Evolutionary conservation across 306 rosid species (phyloP).

Genomic region (Trifolium dubium): DNA sequence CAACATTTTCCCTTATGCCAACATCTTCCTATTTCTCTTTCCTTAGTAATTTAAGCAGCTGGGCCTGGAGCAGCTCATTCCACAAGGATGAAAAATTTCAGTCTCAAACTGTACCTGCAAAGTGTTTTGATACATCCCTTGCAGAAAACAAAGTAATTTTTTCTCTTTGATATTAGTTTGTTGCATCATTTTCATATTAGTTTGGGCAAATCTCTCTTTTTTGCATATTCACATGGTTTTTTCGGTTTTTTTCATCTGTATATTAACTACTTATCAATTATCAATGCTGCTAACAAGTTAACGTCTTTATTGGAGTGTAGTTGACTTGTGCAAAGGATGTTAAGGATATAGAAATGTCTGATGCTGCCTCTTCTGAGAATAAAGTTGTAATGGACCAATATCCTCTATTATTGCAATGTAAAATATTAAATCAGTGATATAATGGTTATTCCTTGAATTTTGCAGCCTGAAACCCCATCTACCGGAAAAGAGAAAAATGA

Average conservation of each 20-base stretch:
- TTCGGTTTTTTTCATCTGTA: neutral
- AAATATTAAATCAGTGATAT: neutral
- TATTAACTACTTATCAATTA: neutral
- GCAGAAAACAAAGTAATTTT: constrained; percentile 69
- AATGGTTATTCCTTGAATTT: constrained; percentile 16
- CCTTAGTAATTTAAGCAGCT: constrained; percentile 43
- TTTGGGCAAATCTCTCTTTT: neutral
- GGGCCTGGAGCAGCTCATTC: constrained; percentile 48
- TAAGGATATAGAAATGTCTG: constrained; percentile 59
- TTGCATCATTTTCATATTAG: constrained; percentile 12
- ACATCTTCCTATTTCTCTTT: neutral
- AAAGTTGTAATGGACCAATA: constrained; percentile 47
- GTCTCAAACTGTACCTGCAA: constrained; percentile 52
- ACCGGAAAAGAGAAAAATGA: constrained; percentile 43
- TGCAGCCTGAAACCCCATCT: constrained; percentile 62
- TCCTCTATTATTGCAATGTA: neutral
- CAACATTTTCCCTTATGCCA: neutral
- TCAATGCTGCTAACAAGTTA: constrained; percentile 19
- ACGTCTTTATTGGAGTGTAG: constrained; percentile 18
- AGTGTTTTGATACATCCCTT: constrained; percentile 58
- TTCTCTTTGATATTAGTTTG: neutral
- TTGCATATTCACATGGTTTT: neutral
- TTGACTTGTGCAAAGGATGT: constrained; percentile 40
- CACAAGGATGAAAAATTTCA: constrained; percentile 60
- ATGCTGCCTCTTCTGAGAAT: constrained; percentile 49